A percentile compares a stretch with the other conserved stretches of the same genome.
Conservation (phyloP, 495 filamentous ascomycete species). For the Podospora appendiculata region DNA sequence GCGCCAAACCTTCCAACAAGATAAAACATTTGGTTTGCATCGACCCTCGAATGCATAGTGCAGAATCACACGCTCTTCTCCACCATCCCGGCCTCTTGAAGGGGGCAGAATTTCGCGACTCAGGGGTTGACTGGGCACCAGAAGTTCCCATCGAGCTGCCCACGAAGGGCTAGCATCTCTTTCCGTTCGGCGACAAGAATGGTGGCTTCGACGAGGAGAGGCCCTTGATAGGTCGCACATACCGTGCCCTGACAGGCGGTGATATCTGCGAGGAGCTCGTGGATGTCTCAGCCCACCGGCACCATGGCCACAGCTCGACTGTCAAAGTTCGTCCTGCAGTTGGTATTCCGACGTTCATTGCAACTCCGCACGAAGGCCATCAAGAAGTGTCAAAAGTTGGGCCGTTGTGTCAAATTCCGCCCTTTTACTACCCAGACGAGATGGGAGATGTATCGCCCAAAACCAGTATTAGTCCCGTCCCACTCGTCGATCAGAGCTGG, state of each 20-base stretch:
- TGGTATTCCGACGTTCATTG: slow-evolving; percentile 3
- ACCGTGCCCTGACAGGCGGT: slow-evolving; percentile 20
- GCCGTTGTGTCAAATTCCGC: slow-evolving; percentile 2
- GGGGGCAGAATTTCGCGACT: slow-evolving; percentile 7
- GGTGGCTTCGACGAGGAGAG: not conserved
- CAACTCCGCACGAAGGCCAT: not conserved
- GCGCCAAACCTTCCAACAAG: not conserved
- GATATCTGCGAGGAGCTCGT: slow-evolving; percentile 18
- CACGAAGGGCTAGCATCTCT: slow-evolving; percentile 6
- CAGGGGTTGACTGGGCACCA: not conserved
- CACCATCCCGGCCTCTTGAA: slow-evolving; percentile 7
- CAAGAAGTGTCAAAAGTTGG: slow-evolving; percentile 6
- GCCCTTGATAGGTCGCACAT: slow-evolving; percentile 12
- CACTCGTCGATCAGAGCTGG: not conserved
- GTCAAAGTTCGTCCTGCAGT: slow-evolving; percentile 26
- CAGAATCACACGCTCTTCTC: slow-evolving; percentile 2
- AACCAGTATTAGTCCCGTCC: not conserved
- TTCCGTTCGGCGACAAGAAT: slow-evolving; percentile 8
- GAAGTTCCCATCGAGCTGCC: not conserved
- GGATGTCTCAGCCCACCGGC: slow-evolving; percentile 21
- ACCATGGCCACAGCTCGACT: slow-evolving; percentile 19
- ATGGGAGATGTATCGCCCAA: not conserved
- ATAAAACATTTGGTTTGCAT: slow-evolving; percentile 2
- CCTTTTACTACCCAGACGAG: slow-evolving; percentile 6
- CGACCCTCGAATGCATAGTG: slow-evolving; percentile 5